Percentiles rank a stretch among this genome's conserved stretches.
phyloP scores from a whole-genome alignment of 345 rosid genomes.

The Aurinia saxatilis region DNA sequence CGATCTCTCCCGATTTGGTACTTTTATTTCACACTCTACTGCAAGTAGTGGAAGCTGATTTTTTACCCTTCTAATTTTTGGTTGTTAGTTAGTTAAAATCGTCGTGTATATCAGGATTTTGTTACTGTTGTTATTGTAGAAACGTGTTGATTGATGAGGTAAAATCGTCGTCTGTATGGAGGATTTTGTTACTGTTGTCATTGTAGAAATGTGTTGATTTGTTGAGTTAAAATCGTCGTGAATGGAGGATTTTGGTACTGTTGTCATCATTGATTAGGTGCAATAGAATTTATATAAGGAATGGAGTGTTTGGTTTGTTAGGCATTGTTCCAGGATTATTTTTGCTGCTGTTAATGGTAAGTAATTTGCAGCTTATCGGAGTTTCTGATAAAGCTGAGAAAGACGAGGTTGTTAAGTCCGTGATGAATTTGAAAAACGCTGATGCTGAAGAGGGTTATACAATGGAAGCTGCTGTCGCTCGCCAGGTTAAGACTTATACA shows the following conservation, averaged over 20 bases:
- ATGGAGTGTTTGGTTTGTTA: slow-evolving; percentile 3
- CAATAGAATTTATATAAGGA: neutral
- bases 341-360: neutral
- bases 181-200: too few species aligned
- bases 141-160: neutral
- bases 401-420: slow-evolving; percentile 87
- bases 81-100: too few species aligned
- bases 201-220: neutral
- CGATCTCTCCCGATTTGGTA: neutral
- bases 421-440: slow-evolving; percentile 58
- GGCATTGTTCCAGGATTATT: neutral
- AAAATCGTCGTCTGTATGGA: too few species aligned
- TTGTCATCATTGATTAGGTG: neutral
- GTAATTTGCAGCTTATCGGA: slow-evolving; percentile 61
- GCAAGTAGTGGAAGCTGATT: neutral
- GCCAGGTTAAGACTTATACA: slow-evolving; percentile 51
- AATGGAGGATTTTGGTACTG: neutral
- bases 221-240: neutral
- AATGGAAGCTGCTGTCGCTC: slow-evolving; percentile 55
- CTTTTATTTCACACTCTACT: neutral
- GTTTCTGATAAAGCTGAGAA: slow-evolving; percentile 71
- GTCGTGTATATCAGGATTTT: too few species aligned
- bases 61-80: neutral
- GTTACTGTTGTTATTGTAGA: neutral
- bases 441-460: slow-evolving; percentile 92